Base-by-base conservation (phyloP, 2,329 filamentous ascomycete genomes). In the Gaeumannomyces sp. region DNA sequence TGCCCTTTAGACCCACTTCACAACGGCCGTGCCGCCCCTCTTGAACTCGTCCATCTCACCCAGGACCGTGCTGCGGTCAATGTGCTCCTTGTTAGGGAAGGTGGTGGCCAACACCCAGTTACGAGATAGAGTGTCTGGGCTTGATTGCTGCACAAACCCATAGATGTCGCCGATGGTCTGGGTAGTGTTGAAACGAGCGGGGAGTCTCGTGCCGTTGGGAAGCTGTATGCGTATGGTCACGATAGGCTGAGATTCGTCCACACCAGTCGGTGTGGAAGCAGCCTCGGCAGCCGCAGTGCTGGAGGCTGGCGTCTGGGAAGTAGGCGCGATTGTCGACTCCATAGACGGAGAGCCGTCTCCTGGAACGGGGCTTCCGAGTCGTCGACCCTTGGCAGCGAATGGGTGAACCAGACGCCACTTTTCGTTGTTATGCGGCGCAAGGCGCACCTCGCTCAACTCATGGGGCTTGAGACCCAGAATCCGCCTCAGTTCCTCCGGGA, bases 161-260 rank as follows among this genome's bases (percentile, higher is more conserved):
- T 95, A 94, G 11, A 96, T 83, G 69, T 94, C 89, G 22, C 86
- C 89, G 60, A 96, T 78, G 0, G 91, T 95, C 70, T 92, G 88
- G 0, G 84, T 88, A 0, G 89, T 88, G 78, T 95, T 95, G 78
- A 96, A 96, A 11, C 91, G 85, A 31, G 89, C 90, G n/a, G 88
- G 86, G 29, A 95, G 79, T 59, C 91, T 84, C 1, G 89, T 89
- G 56, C 91, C 92, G 69, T 94, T 88, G 1, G 89, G 90, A 65
- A 95, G 83, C 71, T 92, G 89, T 65, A 96, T 88, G 70, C 92
- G 89, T 57, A 96, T 81, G 67, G 82, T 87, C 28, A 95, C 70
- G 0, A 82, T 88, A 0, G 91, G 91, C 68, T 85, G 85, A 0
- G 87, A 86, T 63, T 83, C 76, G 71, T 95, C 88, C 53, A 92